Evolutionary conservation across 179 eudicot species (phyloP), one percentile per base, ranked within the genome.

Genomic region (Sideroxylon spinosum): DNA sequence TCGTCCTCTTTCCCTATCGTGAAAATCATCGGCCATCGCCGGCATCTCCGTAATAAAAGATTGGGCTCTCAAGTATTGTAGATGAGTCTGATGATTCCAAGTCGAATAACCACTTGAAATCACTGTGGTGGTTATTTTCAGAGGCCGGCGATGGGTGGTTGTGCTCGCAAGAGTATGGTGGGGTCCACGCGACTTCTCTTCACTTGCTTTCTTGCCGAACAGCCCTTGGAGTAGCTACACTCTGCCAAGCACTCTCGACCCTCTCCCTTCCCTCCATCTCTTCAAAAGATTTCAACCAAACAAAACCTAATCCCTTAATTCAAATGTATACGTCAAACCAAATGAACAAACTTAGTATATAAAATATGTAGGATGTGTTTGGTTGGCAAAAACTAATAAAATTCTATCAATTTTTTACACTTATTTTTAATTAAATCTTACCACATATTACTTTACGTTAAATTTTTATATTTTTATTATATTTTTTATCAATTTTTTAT

Each of bases 191-290:
- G 89, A 76, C 91, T 93, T 71, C 92, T 89, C 77, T 91, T 94
- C 19, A 90, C 96, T 86, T 93, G 97, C 76, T 92, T 92, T 63
- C 92, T 88, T 46, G 97, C 97, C 65, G 97, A 95, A 75, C 97
- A 92, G 3, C 97, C 97, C 78, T 92, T 92, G 66, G 95, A 89
- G 81, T 93, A 91, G 55, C 97, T 92, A 65, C 97, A 92, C 97
- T 68, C 95, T 91, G 87, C 68, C 71, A 73, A 79, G n/a, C n/a
- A n/a, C n/a, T n/a, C n/a, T n/a, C n/a, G n/a, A n/a, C n/a, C n/a
- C n/a, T n/a, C n/a, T n/a, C n/a, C n/a, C n/a, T n/a, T n/a, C n/a
- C n/a, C n/a, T n/a, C n/a, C n/a, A n/a, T n/a, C n/a, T n/a, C n/a
- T n/a, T n/a, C n/a, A n/a, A n/a, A n/a, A n/a, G n/a, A n/a, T n/a